Evolutionary conservation across 805 yeast species (phyloP).

Genomic region (Sugiyamaella americana): DNA sequence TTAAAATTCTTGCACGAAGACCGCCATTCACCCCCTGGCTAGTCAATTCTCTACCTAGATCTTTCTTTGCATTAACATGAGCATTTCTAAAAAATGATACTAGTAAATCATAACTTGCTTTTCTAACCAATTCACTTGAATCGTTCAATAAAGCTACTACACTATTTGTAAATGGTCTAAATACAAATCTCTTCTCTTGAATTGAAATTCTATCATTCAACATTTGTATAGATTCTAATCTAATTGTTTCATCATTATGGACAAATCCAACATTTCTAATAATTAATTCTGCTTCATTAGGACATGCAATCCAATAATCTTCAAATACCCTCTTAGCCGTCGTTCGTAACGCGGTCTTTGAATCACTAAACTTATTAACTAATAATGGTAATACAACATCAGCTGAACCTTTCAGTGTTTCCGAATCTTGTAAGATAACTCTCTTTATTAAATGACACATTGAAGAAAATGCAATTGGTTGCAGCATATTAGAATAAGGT

Average conservation of each 20-base stretch:
- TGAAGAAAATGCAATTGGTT: conserved; percentile 36
- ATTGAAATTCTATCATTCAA: conserved; percentile 22
- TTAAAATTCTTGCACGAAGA: conserved; percentile 26
- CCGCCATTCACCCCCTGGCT: conserved; percentile 30
- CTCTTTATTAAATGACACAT: conserved; percentile 42
- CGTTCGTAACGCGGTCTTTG: conserved; percentile 22
- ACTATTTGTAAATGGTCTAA: conserved; percentile 30
- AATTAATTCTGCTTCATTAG: conserved; percentile 30
- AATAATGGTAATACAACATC: conserved; percentile 31
- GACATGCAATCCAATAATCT: conserved; percentile 36
- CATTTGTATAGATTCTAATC: conserved; percentile 24
- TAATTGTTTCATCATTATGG: conserved; percentile 20
- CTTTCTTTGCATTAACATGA: conserved; percentile 38
- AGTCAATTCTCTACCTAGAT: conserved; percentile 39
- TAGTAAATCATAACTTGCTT: conserved; percentile 29
- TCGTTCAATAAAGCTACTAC: conserved; percentile 30
- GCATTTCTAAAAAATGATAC: conserved; percentile 36
- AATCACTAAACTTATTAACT: conserved; percentile 30
- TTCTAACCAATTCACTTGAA: conserved; percentile 20
- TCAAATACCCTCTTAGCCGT: conserved; percentile 29
- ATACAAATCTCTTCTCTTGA: conserved; percentile 26
- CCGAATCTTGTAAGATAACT: conserved; percentile 36
- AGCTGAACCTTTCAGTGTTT: conserved; percentile 29
- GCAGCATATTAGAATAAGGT: conserved; percentile 14
- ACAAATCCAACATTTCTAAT: conserved; percentile 30